A percentile compares a stretch with the other conserved stretches of the same genome.
Evolutionary conservation across 371 early-diverging fungal genomes (phyloP).

Genomic region (Massospora cicadina): DNA sequence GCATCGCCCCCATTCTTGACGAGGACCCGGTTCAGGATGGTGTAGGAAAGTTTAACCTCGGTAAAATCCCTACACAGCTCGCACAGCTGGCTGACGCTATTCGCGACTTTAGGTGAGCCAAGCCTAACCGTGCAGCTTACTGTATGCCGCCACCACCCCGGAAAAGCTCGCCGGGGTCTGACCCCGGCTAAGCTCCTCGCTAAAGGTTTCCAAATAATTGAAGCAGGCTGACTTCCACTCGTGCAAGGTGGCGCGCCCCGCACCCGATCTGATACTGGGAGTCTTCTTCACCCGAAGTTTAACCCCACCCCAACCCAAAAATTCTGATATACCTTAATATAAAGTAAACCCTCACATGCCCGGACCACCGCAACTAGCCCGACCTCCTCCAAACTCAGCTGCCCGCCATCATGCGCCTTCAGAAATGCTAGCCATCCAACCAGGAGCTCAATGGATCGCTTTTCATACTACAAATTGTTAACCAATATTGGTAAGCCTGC

Average conservation of each 20-base stretch:
- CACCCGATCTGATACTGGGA: background rate
- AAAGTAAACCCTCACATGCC: background rate
- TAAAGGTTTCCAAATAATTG: background rate
- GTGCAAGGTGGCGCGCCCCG: background rate
- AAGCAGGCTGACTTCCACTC: background rate
- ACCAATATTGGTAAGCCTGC: too few species aligned
- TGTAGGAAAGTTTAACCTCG: background rate
- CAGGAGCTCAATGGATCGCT: background rate
- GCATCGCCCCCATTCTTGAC: background rate
- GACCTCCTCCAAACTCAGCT: background rate
- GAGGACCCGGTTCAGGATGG: background rate
- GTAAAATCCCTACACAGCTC: background rate
- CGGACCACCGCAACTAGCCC: background rate
- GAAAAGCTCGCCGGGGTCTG: background rate
- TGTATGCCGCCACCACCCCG: background rate
- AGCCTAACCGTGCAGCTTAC: background rate
- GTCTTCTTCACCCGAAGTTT: background rate
- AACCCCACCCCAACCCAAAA: background rate
- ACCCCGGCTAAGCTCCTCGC: background rate
- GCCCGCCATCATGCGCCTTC: background rate
- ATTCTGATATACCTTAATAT: background rate
- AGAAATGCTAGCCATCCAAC: background rate
- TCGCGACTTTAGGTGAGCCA: background rate
- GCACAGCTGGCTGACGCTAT: background rate
- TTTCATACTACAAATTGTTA: background rate